Evolutionary conservation across 2,329 filamentous ascomycete genomes (phyloP).

Genomic region (Periglandula ipomoeae): DNA sequence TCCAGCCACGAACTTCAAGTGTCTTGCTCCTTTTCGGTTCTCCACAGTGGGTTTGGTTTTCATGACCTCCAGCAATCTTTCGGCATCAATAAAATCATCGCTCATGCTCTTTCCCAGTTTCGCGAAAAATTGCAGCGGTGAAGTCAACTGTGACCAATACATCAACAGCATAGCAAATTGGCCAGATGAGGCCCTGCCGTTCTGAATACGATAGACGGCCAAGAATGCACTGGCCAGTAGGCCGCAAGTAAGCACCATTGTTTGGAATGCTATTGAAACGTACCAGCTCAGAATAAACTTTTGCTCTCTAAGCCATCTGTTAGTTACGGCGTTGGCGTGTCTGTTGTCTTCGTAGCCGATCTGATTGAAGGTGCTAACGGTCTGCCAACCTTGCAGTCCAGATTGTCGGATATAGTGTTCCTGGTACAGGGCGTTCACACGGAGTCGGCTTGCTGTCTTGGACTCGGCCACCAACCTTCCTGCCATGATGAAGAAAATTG

Average conservation of each 20-base stretch:
- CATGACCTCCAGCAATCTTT: slow-evolving; percentile 50
- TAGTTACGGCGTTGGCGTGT: slow-evolving; percentile 40
- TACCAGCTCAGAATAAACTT: slow-evolving; percentile 34
- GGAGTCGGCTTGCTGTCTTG: slow-evolving; percentile 38
- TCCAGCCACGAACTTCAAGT: slow-evolving; percentile 42
- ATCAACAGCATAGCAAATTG: slow-evolving; percentile 63
- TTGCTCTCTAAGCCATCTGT: slow-evolving; percentile 28
- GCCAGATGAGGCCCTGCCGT: slow-evolving; percentile 50
- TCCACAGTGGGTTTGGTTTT: slow-evolving; percentile 45
- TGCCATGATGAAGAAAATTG: slow-evolving; percentile 46
- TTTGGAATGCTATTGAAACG: slow-evolving; percentile 46
- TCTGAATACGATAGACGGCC: slow-evolving; percentile 56
- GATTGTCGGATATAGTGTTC: slow-evolving; percentile 47
- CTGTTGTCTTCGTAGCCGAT: slow-evolving; percentile 46
- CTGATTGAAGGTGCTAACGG: slow-evolving; percentile 51
- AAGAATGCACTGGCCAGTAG: slow-evolving; percentile 55
- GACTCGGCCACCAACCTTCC: slow-evolving; percentile 41
- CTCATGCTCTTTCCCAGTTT: slow-evolving; percentile 46
- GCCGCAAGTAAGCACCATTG: slow-evolving; percentile 58
- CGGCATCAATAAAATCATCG: slow-evolving; percentile 47
- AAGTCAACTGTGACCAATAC: slow-evolving; percentile 66
- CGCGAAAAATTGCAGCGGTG: slow-evolving; percentile 62
- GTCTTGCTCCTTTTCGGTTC: slow-evolving; percentile 40
- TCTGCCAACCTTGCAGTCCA: slow-evolving; percentile 50
- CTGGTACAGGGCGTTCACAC: slow-evolving; percentile 44